Evolutionary conservation across 768 basidiomycete species (phyloP).

Genomic region (Phaeotremella fagi): DNA sequence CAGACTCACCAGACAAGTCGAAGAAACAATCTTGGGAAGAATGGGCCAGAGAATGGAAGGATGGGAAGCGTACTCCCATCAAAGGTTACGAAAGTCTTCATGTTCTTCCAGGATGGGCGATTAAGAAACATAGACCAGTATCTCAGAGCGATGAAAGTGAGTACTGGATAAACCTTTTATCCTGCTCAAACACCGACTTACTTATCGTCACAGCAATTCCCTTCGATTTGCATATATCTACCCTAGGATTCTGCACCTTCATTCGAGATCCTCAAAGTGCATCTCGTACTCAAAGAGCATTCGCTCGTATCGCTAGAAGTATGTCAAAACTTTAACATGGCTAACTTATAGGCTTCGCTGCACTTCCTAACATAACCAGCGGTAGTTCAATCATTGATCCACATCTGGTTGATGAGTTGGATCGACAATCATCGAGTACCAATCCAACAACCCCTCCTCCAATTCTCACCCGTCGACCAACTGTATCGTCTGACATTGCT

Average conservation of each 20-base stretch:
- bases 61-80: neutral
- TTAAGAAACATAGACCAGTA: neutral
- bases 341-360: constrained; percentile 60
- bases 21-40: neutral
- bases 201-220: constrained; percentile 51
- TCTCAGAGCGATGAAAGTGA: neutral
- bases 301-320: constrained; percentile 76
- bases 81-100: neutral
- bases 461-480: constrained; percentile 1
- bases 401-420: constrained; percentile 50
- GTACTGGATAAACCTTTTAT: too few species aligned
- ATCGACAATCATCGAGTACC: constrained; percentile 52
- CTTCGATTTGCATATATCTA: constrained; percentile 67
- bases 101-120: constrained; percentile 10
- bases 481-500: constrained; percentile 20
- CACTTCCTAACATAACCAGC: constrained; percentile 60
- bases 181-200: too few species aligned
- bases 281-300: constrained; percentile 69
- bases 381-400: constrained; percentile 53
- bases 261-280: constrained; percentile 59
- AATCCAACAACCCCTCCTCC: constrained; percentile 19
- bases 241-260: constrained; percentile 71
- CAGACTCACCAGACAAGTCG: neutral
- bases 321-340: constrained; percentile 15
- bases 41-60: constrained; percentile 6